Base-by-base conservation (phyloP, 768 basidiomycete species). In the Neoboletus subvelutipes region DNA sequence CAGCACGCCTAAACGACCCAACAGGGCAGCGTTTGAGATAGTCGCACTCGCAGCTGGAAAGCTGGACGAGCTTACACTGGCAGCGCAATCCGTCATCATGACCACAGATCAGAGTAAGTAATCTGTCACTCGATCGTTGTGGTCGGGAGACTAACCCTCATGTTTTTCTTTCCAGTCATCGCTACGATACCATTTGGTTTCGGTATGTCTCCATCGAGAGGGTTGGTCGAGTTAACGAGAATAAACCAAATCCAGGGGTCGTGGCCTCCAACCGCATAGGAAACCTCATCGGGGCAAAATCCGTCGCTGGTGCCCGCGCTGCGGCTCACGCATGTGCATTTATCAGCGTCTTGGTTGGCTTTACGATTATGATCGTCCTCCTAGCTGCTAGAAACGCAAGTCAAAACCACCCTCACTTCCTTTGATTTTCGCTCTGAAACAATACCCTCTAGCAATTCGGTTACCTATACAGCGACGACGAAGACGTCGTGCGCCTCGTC, bases 11-110 rank as follows among this genome's bases (percentile, higher is more conserved):
- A n/a, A 36, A 56, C 42, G 42, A 58, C 45, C 3, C 31, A 43
- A 56, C 40, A 89, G 88, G 88, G 86, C 85, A 43, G 86, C 88
- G 0, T 92, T 91, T 61, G 90, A 92, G 66, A 88, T 91, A 39
- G 89, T 91, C 12, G 87, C 90, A 5, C 74, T 92, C 24, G 86
- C 87, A 18, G 90, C 90, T 4, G 90, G 88, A 5, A 78, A 83
- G 20, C 75, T 92, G 4, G 89, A 88, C 8, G 66, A 78, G n/a
- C 67, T 87, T 33, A 75, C 87, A 1, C 77, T 91, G 36, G 87
- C 87, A 4, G 88, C 87, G 2, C 90, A 92, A 62, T 85, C 86
- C 0, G 83, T 88, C 45, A 88, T 90, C 54, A 90, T 90, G 86
- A 90, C 87, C 18, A 82, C 85, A 6, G 90, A 92, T 64, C 87